Evolutionary conservation across 306 rosid species (phyloP), one percentile per base, ranked within the genome.

Genomic region (Alnus rubra): DNA sequence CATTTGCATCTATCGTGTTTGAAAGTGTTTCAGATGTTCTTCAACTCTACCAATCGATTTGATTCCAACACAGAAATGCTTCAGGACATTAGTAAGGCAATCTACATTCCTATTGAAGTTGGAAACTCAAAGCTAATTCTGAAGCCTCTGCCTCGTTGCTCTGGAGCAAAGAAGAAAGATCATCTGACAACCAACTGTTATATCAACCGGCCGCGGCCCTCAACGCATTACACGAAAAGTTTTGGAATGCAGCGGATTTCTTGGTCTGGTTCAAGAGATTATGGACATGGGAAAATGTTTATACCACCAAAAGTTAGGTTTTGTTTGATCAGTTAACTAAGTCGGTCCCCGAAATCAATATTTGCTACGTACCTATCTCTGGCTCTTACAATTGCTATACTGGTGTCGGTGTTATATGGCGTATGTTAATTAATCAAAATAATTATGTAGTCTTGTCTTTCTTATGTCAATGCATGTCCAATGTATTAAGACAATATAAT

Each of bases 11-110:
- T 83, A 3, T 47, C 47, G 5, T 83, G 86, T 75, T 23, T 82
- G 30, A 82, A 78, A 58, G 73, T 35, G 6, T 82, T 82, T 78
- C 79, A 78, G 58, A 82, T 78, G 86, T 82, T 82, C 68, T 82
- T 10, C 82, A 73, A 78, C 49, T 75, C 83, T 3, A 35, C 69
- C 28, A 83, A 83, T 75, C 42, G 68, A 37, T 83, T 19, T 28
- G 83, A 83, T 59, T 83, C 80, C 28, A 50, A 60, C 11, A 83
- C 80, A 7, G 74, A 74, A 48, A 49, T 79, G 77, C 83, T 83
- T n/a, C 53, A 18, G 7, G 83, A 74, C 50, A 83, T 83, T 50
- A 75, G 70, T 2, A 74, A 60, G 33, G 86, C 83, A 51, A 50
- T 82, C 13, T 82, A 65, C 67, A 33, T 33, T 56, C 87, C 91